Evolutionary conservation across 2,329 filamentous ascomycete species (phyloP), one percentile per base, ranked within the genome.

Genomic region (Erysiphe pulchra): DNA sequence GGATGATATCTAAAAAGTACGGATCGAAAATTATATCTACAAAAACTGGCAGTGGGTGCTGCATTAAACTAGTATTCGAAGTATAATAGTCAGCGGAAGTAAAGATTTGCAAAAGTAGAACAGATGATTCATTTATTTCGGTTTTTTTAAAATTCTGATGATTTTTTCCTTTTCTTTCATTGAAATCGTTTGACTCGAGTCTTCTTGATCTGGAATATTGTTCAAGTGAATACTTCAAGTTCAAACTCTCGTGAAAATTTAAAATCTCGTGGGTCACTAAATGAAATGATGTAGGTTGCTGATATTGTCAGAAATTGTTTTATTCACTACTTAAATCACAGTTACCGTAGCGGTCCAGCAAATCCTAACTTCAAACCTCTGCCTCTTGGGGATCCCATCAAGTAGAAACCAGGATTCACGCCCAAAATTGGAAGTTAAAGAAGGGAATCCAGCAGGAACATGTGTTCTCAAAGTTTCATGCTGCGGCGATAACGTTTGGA

Each of bases 331-430:
- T 33, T 10, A 16, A 4, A 14, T 38, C 3, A n/a, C 32, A 69
- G 80, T 62, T 69, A 93, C 87, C 49, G 79, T 90, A 37, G 90
- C 90, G 49, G 84, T 70, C 86, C 87, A 98, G 63, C 87, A 95
- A 48, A 94, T 69, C 46, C 90, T 76, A 43, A 92, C 71, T 65
- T 98, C 90, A 66, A 95, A 94, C 52, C 85, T 72, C 56, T 79
- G 77, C 11, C 74, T 73, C 33, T 73, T 69, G n/a, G 62, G 67
- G 46, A 98, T 66, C 32, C 68, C 64, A 47, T 80, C 71, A 6
- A 98, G 70, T 8, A 87, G 63, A 52, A 85, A 71, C 90, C 90
- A 95, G 28, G 80, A 77, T 45, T 76, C 66, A 11, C 66, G 62
- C 8, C 81, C 83, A 12, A 65, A 59, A 10, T 67, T 68, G 30